phyloP scores from a whole-genome alignment of 345 rosid genomes.

The Rhizophora mangle region DNA sequence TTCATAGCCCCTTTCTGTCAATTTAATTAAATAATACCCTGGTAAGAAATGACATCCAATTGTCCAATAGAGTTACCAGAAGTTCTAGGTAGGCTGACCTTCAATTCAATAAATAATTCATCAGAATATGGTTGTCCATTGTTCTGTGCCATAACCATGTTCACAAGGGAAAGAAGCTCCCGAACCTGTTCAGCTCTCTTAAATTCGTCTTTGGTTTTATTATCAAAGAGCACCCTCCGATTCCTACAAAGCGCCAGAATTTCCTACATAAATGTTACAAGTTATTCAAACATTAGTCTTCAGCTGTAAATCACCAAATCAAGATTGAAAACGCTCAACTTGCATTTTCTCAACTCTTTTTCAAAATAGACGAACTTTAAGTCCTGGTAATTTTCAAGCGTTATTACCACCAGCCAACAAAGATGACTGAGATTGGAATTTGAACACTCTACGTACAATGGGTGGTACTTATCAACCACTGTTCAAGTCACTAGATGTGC shows the following conservation, averaged over 20 bases:
- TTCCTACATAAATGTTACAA: constrained; percentile 39
- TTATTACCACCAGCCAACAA: too few species aligned
- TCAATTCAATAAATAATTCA: constrained; percentile 62
- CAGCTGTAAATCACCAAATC: too few species aligned
- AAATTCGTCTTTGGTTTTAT: constrained; percentile 63
- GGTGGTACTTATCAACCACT: too few species aligned
- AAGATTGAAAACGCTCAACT: too few species aligned
- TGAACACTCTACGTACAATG: too few species aligned
- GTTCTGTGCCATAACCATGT: constrained; percentile 45
- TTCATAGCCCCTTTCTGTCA: constrained; percentile 62
- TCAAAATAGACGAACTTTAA: background rate
- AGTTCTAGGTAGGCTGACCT: constrained; percentile 34
- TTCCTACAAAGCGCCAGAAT: constrained; percentile 56
- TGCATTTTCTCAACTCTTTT: background rate
- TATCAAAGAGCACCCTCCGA: constrained; percentile 64
- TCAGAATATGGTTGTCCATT: constrained; percentile 74
- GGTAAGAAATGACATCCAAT: background rate
- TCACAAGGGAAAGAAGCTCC: constrained; percentile 62
- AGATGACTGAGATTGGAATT: too few species aligned
- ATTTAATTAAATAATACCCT: background rate
- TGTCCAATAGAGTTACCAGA: background rate
- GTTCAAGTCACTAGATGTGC: too few species aligned
- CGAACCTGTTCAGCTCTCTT: constrained; percentile 58
- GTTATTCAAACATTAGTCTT: too few species aligned
- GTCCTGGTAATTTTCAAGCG: too few species aligned